A percentile compares a stretch with the other conserved stretches of the same genome.
These are phyloP conservation scores for Aspergillus funiculosus DNA, from an alignment of 495 filamentous ascomycete genomes.

Conservation along the genomic window DNA sequence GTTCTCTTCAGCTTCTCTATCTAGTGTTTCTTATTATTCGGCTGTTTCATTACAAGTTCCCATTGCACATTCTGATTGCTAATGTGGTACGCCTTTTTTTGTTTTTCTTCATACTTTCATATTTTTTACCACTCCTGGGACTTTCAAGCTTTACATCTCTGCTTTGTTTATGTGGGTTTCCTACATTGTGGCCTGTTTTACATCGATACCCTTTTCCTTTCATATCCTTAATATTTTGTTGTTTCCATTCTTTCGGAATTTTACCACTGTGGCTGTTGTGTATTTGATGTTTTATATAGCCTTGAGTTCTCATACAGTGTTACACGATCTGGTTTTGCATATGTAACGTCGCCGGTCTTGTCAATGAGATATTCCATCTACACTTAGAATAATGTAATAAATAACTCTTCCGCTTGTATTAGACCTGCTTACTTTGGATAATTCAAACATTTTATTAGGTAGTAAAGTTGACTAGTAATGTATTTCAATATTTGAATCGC, in stretches of 20 bases:
- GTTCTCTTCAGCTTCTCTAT: background rate
- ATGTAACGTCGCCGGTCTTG: no score
- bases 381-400: no score
- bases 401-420: background rate
- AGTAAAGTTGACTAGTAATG: no score
- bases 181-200: conserved; percentile 18
- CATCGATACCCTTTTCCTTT: conserved; percentile 36
- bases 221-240: conserved; percentile 7
- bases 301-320: conserved; percentile 1
- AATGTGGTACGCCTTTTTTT: no score
- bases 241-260: conserved; percentile 6
- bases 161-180: conserved; percentile 1
- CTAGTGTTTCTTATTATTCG: conserved; percentile 17
- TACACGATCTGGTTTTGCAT: conserved; percentile 2
- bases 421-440: background rate
- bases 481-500: no score
- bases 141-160: conserved; percentile 9
- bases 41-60: conserved; percentile 6
- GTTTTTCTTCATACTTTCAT: conserved; percentile 17
- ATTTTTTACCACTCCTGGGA: conserved; percentile 6
- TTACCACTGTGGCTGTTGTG: background rate
- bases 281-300: conserved; percentile 8
- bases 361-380: background rate
- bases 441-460: no score
- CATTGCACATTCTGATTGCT: no score